Percentiles rank a stretch among this genome's conserved stretches.
Conservation (phyloP, 1,284 basidiomycete species). For the Inonotus hispidus region DNA sequence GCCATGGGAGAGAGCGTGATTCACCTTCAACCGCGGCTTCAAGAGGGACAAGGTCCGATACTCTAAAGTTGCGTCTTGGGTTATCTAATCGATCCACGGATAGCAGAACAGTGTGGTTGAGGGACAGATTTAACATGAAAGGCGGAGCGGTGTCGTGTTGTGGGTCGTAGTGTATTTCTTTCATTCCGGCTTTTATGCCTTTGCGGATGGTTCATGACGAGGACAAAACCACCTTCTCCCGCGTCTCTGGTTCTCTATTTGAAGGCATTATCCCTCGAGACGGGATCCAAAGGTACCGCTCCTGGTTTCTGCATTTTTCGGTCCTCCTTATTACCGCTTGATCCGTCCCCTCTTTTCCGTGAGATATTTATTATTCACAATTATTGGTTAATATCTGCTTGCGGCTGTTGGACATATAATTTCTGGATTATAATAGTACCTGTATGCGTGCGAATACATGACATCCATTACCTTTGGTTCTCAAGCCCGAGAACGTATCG, state of each 20-base stretch:
- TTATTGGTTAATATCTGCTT: not conserved
- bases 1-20: constrained; percentile 25
- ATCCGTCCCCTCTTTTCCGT: not conserved
- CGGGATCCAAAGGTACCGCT: not conserved
- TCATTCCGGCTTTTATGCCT: not conserved
- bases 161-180: constrained; percentile 1
- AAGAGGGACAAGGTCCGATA: constrained; percentile 12
- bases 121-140: not conserved
- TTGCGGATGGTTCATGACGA: too few relatives aligned
- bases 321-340: not conserved
- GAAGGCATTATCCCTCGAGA: not conserved
- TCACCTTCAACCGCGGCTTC: constrained; percentile 7
- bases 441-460: not conserved
- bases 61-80: constrained; percentile 20
- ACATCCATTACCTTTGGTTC: not conserved
- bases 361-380: not conserved
- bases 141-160: constrained; percentile 6
- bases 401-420: not conserved
- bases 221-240: too few relatives aligned
- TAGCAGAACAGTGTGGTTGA: not conserved
- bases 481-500: not conserved
- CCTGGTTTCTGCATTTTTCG: not conserved
- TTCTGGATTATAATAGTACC: not conserved
- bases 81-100: not conserved
- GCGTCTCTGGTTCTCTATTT: not conserved